Base-by-base conservation (phyloP, 1,284 basidiomycete genomes). In the Cutaneotrichosporon dermatis region DNA sequence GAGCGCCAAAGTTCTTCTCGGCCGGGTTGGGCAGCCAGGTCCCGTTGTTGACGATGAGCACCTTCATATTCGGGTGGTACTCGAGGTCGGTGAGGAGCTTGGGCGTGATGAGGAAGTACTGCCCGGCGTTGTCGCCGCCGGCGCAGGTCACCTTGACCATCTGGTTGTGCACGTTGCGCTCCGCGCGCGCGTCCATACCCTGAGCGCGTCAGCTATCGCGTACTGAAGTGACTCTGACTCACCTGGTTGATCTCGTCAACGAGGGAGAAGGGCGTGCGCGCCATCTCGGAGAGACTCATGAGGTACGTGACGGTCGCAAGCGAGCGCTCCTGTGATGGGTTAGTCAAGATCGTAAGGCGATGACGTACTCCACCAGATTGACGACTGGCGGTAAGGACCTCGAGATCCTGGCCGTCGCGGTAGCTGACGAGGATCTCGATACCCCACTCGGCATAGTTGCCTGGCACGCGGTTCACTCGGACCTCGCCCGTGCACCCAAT, bases 51-150 rank as follows among this genome's bases (percentile, higher is more conserved):
- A 99, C 91, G 71, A 92, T 89, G 10, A 99, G 83, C 11, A 99
- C 83, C 80, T 89, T 90, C 92, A 99, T 98, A 66, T 86, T 85
- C 61, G 86, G 83, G 75, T 98, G 88, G 71, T 98, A 99, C 57
- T 84, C 79, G 57, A 99, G 83, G 69, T 91, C 88, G 8, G 92
- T 87, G 10, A 99, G 84, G 39, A 99, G 83, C 79, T 99, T 99
- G 9, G 96, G 96, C 33, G 96, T 99, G 78, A 99, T 96, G 60
- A 99, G 83, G 84, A 99, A 99, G 80, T 97, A 97, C 78, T 99
- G 96, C 12, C 62, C 62, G n/a, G 89, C 88, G 55, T 88, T 89
- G 59, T 91, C 87, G 4, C 81, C 77, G 10, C 50, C 50, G 65
- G 86, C 85, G 82, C 96, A 98, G 1, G 95, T 98, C 57, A 91